Evolutionary conservation across 306 rosid species (phyloP), one percentile per base, ranked within the genome.

Genomic region (Castanea crenata): DNA sequence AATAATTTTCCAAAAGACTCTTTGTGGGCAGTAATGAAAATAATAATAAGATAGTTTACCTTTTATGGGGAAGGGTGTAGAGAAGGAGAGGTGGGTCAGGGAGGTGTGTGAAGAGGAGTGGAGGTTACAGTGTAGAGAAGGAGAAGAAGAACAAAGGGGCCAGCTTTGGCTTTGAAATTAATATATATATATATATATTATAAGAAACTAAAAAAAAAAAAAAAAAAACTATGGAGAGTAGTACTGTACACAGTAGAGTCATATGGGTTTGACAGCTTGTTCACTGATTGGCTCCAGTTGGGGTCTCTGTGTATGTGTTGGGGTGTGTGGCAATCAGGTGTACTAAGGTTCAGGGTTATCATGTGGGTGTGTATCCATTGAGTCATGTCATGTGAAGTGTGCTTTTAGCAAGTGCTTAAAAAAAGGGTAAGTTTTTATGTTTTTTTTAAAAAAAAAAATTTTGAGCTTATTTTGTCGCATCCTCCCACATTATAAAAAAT

Each of bases 221-320:
- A 55, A 16, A 56, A 56, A 5, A 19, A 56, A n/a, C 20, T 5
- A n/a, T n/a, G 11, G 46, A 0, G 11, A 38, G 3, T 38, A 7
- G 46, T 38, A 38, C 46, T 7, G 46, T 38, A 8, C 12, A 18
- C 46, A 1, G 52, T 67, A 49, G 15, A 13, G 6, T 19, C 27
- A 67, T 35, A 35, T 67, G 81, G 80, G 84, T 81, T 73, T 87
- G 90, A 85, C 96, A 93, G 94, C 96, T 84, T 34, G 85, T 74
- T 76, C 61, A 86, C 82, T 86, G 70, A 86, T 81, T 85, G 90
- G 87, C 79, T 84, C 89, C 90, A 83, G 79, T 77, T 87, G 89
- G 84, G 64, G 52, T 38, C 10, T 38, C 64, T 76, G 76, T 67
- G 15, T 49, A 49, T 7, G 57, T 64, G 83, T 61, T 75, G 32